Base-by-base conservation (phyloP, 202 grass and related monocot species). In the Carex sylvatica region DNA sequence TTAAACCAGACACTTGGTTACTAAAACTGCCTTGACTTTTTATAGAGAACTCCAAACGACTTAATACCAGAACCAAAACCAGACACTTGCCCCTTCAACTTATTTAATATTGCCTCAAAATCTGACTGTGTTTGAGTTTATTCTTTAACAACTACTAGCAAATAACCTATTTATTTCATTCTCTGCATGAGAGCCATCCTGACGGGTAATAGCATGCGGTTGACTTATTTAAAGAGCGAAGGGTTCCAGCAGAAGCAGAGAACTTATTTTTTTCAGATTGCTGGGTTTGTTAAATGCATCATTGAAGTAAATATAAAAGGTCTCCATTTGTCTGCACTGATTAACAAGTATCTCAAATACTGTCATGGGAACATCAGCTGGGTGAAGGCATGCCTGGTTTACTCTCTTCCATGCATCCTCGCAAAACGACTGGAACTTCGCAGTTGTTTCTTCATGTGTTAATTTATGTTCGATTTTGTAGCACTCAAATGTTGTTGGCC, bases 331-430 rank as follows among this genome's bases (percentile, higher is more conserved):
- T 9, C 61, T n/a, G 40, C 19, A 1, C 0, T 20, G 35, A 55
- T 83, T 83, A 2, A 38, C 6, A 10, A 52, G 2, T 59, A 49
- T 26, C 36, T 85, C 83, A 15, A 85, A 6, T 33, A 85, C 1
- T 52, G 60, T 23, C 36, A 65, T 11, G 1, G 61, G 19, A 79
- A 10, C 64, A 3, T 67, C 44, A 14, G 60, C 79, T 31, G 61
- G 72, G 6, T 67, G 77, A 2, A 85, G 59, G 7, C 26, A 58
- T 67, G 73, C 83, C 2, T 79, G 38, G 22, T 85, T 79, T 53
- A 67, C 3, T 19, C 16, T 65, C 38, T 77, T 78, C 70, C 83
- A 85, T 66, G 83, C 83, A 33, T 85, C 16, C 19, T 85, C 59
- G 11, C 61, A 19, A 6, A 78, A 35, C 7, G 22, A 30, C 19